A percentile compares a stretch with the other conserved stretches of the same genome.
phyloP scores from a whole-genome alignment of 768 basidiomycete species.

The Mycena indigotica region DNA sequence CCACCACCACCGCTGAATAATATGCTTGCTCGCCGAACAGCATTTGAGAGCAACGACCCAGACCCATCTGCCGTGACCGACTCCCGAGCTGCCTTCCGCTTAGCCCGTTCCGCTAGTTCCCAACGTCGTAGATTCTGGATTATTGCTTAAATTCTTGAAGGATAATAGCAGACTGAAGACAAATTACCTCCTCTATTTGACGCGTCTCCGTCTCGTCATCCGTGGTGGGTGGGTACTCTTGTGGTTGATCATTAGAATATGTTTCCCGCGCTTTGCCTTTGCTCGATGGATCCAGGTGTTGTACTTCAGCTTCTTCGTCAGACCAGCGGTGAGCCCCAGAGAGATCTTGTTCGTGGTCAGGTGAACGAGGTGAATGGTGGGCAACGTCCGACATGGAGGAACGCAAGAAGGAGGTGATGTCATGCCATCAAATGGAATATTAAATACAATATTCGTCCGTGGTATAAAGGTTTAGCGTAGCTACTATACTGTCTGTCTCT shows the following conservation, averaged over 20 bases:
- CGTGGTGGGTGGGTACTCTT: slow-evolving; percentile 64
- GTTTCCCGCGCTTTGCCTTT: slow-evolving; percentile 25
- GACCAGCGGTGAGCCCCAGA: slow-evolving; percentile 36
- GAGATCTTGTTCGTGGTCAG: slow-evolving; percentile 48
- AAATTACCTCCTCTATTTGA: slow-evolving; percentile 73
- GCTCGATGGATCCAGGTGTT: slow-evolving; percentile 27
- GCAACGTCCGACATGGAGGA: slow-evolving; percentile 2
- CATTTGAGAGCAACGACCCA: slow-evolving; percentile 56
- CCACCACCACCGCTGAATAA: no score
- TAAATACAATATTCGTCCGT: slow-evolving; percentile 21
- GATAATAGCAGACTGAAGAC: slow-evolving; percentile 2
- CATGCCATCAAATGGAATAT: slow-evolving; percentile 9
- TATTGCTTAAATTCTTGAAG: background rate
- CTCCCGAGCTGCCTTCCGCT: slow-evolving; percentile 72
- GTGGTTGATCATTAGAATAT: slow-evolving; percentile 24
- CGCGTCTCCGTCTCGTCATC: slow-evolving; percentile 71
- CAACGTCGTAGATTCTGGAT: slow-evolving; percentile 72
- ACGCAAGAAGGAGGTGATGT: background rate
- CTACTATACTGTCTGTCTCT: background rate
- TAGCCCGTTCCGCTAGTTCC: slow-evolving; percentile 76
- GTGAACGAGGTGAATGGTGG: background rate
- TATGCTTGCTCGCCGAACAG: slow-evolving; percentile 60
- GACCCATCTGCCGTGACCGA: slow-evolving; percentile 46
- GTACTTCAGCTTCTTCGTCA: slow-evolving; percentile 30
- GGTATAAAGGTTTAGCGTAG: no score